A percentile compares a stretch with the other conserved stretches of the same genome.
Evolutionary conservation across 345 rosid species (phyloP).

Genomic region (Sisymbrium irio): DNA sequence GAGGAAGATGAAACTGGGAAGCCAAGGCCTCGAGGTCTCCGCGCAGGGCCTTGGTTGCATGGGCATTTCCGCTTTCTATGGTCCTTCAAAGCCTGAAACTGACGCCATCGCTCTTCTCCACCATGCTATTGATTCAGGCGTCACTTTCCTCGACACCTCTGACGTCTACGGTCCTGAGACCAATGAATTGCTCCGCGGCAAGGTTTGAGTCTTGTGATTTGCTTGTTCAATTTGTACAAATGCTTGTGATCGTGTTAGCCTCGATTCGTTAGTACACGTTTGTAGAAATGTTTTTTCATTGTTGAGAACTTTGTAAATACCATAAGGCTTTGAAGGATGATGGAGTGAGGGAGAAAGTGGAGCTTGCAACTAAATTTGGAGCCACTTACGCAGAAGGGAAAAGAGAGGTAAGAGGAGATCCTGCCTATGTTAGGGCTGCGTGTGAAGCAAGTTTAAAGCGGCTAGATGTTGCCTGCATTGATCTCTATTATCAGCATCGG

Average conservation of each 20-base stretch:
- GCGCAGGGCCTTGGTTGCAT: conserved; percentile 50
- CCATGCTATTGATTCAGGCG: conserved; percentile 38
- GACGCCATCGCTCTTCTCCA: conserved; percentile 35
- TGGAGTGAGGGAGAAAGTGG: conserved; percentile 42
- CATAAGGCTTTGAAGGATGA: conserved; percentile 53
- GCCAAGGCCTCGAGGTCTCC: conserved; percentile 33
- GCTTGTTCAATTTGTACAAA: too few relatives aligned
- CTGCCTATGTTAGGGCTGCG: conserved; percentile 50
- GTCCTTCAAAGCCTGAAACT: conserved; percentile 31
- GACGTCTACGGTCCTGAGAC: conserved; percentile 46
- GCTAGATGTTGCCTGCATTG: conserved; percentile 46
- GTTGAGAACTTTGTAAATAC: too few relatives aligned
- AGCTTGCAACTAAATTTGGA: conserved; percentile 60
- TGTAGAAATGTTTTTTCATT: neutral
- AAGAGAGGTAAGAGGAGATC: conserved; percentile 42
- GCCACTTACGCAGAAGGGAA: conserved; percentile 24
- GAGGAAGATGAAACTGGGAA: conserved; percentile 27
- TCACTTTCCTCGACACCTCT: conserved; percentile 47
- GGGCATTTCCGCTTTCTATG: conserved; percentile 37
- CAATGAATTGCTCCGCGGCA: conserved; percentile 39
- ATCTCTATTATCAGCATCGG: conserved; percentile 68
- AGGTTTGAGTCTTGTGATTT: neutral
- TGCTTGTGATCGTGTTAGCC: too few relatives aligned
- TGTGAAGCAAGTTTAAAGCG: conserved; percentile 64
- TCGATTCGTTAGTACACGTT: too few relatives aligned